These are phyloP conservation scores for Xylaria arbuscula DNA, from an alignment of 2,329 filamentous ascomycete species.

Conservation along the genomic window DNA sequence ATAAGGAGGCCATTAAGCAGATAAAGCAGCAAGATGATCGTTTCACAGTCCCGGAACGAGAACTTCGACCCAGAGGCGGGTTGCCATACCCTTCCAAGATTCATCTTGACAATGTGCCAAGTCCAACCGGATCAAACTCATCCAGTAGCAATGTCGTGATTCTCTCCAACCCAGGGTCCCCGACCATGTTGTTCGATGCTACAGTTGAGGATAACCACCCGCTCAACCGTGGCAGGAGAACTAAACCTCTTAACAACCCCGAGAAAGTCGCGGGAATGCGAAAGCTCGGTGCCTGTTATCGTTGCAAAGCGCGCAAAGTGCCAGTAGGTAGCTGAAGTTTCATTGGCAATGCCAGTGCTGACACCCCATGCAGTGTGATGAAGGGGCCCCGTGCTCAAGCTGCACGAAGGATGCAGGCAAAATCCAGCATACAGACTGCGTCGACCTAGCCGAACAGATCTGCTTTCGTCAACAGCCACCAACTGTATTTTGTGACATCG, in stretches of 20 bases:
- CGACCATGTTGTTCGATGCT: conserved; percentile 38
- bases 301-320: conserved; percentile 61
- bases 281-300: conserved; percentile 60
- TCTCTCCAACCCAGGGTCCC: conserved; percentile 42
- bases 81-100: conserved; percentile 47
- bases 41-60: conserved; percentile 48
- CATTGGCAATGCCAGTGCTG: conserved; percentile 41
- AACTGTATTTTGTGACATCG: conserved; percentile 44
- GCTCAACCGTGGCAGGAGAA: conserved; percentile 46
- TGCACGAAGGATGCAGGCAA: conserved; percentile 45
- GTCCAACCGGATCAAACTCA: conserved; percentile 39
- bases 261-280: conserved; percentile 62
- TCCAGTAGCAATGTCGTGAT: conserved; percentile 40
- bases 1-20: conserved; percentile 46
- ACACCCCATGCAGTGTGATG: conserved; percentile 49
- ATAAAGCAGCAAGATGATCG: conserved; percentile 50
- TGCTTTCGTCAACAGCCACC: conserved; percentile 42
- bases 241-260: conserved; percentile 47
- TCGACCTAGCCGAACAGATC: conserved; percentile 46
- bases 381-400: conserved; percentile 52
- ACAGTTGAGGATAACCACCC: conserved; percentile 38
- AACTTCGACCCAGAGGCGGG: conserved; percentile 48
- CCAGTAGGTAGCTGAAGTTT: conserved; percentile 53
- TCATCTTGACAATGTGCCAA: conserved; percentile 44
- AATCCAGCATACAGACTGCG: conserved; percentile 21